Percentiles rank a stretch among this genome's conserved stretches.
phyloP scores from a whole-genome alignment of 768 basidiomycete genomes.

The Udeniomyces megalosporus region DNA sequence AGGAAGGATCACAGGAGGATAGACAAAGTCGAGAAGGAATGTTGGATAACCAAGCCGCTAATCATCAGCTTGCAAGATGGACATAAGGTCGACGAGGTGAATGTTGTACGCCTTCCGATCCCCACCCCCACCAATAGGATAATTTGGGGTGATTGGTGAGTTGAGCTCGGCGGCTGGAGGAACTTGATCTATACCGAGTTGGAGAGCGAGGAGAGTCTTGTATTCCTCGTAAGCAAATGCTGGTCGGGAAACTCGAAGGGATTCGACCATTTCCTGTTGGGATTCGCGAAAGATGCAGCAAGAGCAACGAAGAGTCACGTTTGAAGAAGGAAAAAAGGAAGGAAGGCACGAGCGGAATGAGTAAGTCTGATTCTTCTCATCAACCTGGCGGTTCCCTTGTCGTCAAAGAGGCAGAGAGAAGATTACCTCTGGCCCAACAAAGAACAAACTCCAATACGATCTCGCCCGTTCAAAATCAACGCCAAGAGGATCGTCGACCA shows the following conservation, averaged over 20 bases:
- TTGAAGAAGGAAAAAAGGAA: too few relatives aligned
- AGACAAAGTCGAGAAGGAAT: too few relatives aligned
- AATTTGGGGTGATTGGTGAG: too few relatives aligned
- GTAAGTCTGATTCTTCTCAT: too few relatives aligned
- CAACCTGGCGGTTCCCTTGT: too few relatives aligned
- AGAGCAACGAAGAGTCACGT: too few relatives aligned
- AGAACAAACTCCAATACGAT: slow-evolving; percentile 64
- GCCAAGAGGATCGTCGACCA: slow-evolving; percentile 42
- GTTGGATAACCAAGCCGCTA: too few relatives aligned
- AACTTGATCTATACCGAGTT: slow-evolving; percentile 1
- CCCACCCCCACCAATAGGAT: background rate
- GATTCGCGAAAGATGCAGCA: too few relatives aligned
- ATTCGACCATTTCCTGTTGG: background rate
- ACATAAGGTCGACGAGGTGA: background rate
- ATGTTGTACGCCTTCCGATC: background rate
- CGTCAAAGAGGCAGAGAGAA: too few relatives aligned
- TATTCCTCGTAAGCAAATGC: background rate
- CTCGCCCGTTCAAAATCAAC: slow-evolving; percentile 61
- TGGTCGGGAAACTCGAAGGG: background rate
- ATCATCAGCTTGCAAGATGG: background rate
- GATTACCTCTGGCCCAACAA: background rate
- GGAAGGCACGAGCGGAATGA: too few relatives aligned
- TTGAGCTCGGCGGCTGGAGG: background rate
- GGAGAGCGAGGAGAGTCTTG: background rate
- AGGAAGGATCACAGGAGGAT: too few relatives aligned